Base-by-base conservation (phyloP, 371 early-diverging fungal species). In the Smittium culicis region DNA sequence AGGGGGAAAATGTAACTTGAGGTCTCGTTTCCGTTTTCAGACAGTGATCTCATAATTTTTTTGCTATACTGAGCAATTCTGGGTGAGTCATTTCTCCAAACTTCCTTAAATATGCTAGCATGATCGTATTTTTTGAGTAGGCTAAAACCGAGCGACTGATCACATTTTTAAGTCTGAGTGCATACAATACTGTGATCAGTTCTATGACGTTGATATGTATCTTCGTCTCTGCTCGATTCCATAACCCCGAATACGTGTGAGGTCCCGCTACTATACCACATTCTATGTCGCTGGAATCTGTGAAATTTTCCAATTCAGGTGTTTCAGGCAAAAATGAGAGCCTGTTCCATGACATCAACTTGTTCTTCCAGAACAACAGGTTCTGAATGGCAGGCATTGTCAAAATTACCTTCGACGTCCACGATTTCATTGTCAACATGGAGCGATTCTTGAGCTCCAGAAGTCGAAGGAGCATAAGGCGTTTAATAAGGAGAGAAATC, bases 191-290 rank as follows among this genome's bases (percentile, higher is more conserved):
- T 27, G 32, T 8, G 11, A 32, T 17, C 2, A 62, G 30, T 25
- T 62, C 62, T 34, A 28, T 62, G 14, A 2, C 5, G 32, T 62
- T 62, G 62, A 62, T 62, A 27, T 14, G 62, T 20, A 62, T 16
- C 16, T 62, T 14, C 24, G 3, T 24, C 32, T 62, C 5, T 3
- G 16, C 3, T 27, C 3, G 27, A 35, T 62, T 35, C 62, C 62
- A 62, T 14, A 30, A 3, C 30, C 62, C 62, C 30, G 62, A 62
- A 20, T 25, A 62, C 3, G 25, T 2, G 16, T 32, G 5, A 20
- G 16, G 16, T 24, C 30, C 30, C 5, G 30, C 35, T 20, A 62
- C 32, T 34, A 27, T 30, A 5, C 32, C 62, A 3, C 57, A 57
- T 3, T 27, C 57, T 27, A 3, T 57, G 57, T 57, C 27, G 57